Evolutionary conservation across 805 yeast genomes (phyloP), one percentile per base, ranked within the genome.

Genomic region (Phaffomyces antillensis): DNA sequence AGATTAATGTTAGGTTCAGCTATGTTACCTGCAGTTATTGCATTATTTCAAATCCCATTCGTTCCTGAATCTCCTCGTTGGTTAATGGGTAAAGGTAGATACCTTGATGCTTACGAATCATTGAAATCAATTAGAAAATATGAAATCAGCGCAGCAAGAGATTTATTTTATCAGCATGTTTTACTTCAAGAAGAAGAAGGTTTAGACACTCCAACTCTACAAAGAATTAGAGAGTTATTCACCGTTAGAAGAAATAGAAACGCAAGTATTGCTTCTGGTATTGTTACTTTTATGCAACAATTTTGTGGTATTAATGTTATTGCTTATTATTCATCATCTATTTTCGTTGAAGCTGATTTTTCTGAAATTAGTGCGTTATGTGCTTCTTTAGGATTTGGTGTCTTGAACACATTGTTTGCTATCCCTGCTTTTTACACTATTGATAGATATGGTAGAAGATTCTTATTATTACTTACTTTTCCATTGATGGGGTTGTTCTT

Each of bases 291-390:
- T 59, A 83, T 83, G 87, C 96, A 87, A 68, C 95, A 87, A 62
- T 84, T 86, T 67, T 87, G 95, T 66, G 96, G 96, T 54, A 78
- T 87, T 62, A 87, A 87, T 58, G 91, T 86, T 43, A 86, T 87
- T 64, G 91, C 95, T 17, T 84, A 86, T 65, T 87, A 85, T 64
- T 83, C 91, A 1, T 81, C 93, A 0, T 72, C 84, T 10, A 86
- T 87, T 46, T 87, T 87, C 65, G 63, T 73, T 20, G 73, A 80
- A 46, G 78, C 89, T 20, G 84, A 83, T 37, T 81, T 83, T 63
- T 63, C 75, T 36, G 77, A 75, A 49, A 70, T 75, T 49, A 71
- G 76, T 47, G 81, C 95, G 0, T 64, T 87, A 58, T 66, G 83
- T 53, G 95, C 95, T 0, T 85, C 95, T 1, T 76, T 89, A 79